Evolutionary conservation across 1,284 basidiomycete genomes (phyloP), one percentile per base, ranked within the genome.

Genomic region (Malassezia obtusa): DNA sequence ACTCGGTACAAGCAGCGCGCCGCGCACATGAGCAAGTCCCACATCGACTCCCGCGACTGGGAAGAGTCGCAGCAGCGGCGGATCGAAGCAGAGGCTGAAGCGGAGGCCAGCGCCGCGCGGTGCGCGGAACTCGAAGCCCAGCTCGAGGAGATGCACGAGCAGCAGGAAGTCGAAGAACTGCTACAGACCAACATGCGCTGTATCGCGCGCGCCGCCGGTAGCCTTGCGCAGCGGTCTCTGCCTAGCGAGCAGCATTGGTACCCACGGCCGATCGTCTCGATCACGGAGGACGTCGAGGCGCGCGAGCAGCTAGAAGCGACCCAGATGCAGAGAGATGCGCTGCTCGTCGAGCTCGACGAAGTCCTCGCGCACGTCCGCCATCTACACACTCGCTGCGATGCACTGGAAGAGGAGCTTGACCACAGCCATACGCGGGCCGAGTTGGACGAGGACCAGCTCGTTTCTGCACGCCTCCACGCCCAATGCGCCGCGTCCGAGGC

Each of bases 1-100:
- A 17, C 47, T 4, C 46, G 52, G 4, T 55, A 55, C 52, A 54
- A 54, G 30, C 46, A 54, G 26, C 52, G 52, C 17, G 45, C 52
- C 8, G 10, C 25, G 14, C 36, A 46, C 11, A 31, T 45, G 26
- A 45, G 28, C 30, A 30, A 45, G 24, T 11, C 4, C 11, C 21
- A 30, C 15, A 11, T 32, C 17, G 7, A 21, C 4, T 15, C 15
- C 3, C 40, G 30, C 40, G 40, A n/a, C 5, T 43, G 31, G 12
- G 43, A 30, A 24, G 43, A 45, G 22, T 14, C 17, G 24, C 43
- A 31, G n/a, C 24, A 43, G 24, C 25, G 28, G 30, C 43, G 37
- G 10, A 30, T 32, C 22, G 21, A 39, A 17, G 50, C 45, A 24
- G 31, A 38, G 21, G 17, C 39, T 24, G 44, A 31, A 15, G 45